These are phyloP conservation scores for Corchorus olitorius DNA, from an alignment of 345 rosid species.

Conservation along the genomic window DNA sequence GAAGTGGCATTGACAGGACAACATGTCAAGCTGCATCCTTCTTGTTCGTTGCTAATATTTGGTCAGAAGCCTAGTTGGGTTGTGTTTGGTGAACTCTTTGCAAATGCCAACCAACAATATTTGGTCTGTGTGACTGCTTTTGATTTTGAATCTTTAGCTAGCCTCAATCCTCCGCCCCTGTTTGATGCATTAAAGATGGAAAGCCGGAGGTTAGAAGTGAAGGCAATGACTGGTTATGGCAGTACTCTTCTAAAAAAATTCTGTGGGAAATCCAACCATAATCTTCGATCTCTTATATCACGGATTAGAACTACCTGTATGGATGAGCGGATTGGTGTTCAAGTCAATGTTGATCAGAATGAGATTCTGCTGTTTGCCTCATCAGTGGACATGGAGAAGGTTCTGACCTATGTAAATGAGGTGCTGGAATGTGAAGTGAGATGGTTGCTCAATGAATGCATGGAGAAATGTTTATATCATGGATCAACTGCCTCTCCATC, in stretches of 20 bases:
- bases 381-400: conserved; percentile 52
- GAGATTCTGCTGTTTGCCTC: conserved; percentile 67
- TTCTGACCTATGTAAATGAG: conserved; percentile 48
- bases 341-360: conserved; percentile 60
- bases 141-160: conserved; percentile 64
- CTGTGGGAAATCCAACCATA: conserved; percentile 68
- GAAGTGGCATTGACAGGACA: conserved; percentile 81
- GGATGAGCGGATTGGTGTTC: conserved; percentile 68
- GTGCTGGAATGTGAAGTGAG: conserved; percentile 63
- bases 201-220: conserved; percentile 53
- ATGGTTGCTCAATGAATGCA: conserved; percentile 69
- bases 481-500: conserved; percentile 59
- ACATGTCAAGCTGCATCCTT: conserved; percentile 77
- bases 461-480: conserved; percentile 60
- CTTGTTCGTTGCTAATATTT: conserved; percentile 78
- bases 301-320: conserved; percentile 45
- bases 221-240: conserved; percentile 63
- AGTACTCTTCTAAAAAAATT: conserved; percentile 57
- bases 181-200: conserved; percentile 61
- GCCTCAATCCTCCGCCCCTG: conserved; percentile 66
- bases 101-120: conserved; percentile 56
- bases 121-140: conserved; percentile 86
- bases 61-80: conserved; percentile 87
- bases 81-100: conserved; percentile 80
- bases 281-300: conserved; percentile 58